Percentiles rank a stretch among this genome's conserved stretches.
These are phyloP conservation scores for Leishmania tarentolae DNA, from an alignment of 208 protist genomes.

Conservation along the genomic window DNA sequence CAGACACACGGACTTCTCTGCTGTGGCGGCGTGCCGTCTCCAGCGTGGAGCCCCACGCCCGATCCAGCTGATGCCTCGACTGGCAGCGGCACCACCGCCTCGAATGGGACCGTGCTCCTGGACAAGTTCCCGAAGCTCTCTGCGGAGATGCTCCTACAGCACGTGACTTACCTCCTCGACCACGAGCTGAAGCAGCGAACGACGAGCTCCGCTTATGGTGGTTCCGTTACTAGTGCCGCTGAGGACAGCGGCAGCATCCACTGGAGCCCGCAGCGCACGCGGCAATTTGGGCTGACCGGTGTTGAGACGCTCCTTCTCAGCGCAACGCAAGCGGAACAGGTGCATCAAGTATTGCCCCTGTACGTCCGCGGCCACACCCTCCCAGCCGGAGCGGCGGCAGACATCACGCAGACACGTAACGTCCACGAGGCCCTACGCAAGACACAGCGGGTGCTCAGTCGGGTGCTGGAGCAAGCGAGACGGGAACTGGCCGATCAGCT, in stretches of 20 bases:
- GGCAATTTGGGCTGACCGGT: conserved; percentile 55
- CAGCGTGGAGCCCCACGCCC: conserved; percentile 38
- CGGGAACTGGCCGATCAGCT: conserved; percentile 1
- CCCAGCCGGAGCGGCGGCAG: conserved; percentile 40
- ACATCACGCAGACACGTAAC: conserved; percentile 60
- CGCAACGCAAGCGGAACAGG: conserved; percentile 51
- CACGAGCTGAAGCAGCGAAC: neutral
- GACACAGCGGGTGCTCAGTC: conserved; percentile 24
- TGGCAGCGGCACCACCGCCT: neutral
- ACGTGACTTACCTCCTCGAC: conserved; percentile 37
- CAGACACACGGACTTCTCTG: conserved; percentile 69
- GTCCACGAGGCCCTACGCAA: conserved; percentile 60
- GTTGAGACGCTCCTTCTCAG: conserved; percentile 59
- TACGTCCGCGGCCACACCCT: conserved; percentile 61
- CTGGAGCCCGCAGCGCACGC: conserved; percentile 34
- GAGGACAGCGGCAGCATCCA: neutral
- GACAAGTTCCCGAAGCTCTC: conserved; percentile 59
- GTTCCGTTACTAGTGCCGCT: too few relatives aligned
- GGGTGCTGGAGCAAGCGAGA: conserved; percentile 14
- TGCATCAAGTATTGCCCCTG: conserved; percentile 63
- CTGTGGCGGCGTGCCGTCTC: conserved; percentile 53
- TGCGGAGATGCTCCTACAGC: conserved; percentile 48
- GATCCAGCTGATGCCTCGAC: conserved; percentile 8
- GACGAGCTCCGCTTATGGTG: neutral
- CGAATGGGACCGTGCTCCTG: conserved; percentile 27